These are phyloP conservation scores for Coemansia sp. DNA, from an alignment of 192 early-diverging fungal species.

Conservation along the genomic window DNA sequence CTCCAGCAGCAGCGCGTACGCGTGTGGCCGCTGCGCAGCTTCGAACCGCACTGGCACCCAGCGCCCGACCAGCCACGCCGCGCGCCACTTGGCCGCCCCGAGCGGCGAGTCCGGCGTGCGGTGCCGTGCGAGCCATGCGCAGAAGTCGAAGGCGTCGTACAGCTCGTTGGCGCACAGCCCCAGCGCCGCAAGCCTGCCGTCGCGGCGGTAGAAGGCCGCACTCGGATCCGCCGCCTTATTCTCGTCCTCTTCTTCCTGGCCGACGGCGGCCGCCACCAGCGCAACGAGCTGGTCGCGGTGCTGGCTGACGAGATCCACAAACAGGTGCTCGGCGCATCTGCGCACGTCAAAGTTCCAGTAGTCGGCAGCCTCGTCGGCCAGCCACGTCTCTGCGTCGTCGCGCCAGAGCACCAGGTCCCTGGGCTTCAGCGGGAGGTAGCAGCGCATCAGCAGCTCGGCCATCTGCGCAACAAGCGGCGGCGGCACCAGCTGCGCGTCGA, in stretches of 20 bases:
- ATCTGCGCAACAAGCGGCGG: slow-evolving; percentile 65
- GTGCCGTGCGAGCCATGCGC: slow-evolving; percentile 68
- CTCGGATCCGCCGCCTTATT: not conserved
- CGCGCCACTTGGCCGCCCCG: slow-evolving; percentile 63
- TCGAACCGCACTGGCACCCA: slow-evolving; percentile 83
- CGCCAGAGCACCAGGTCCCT: slow-evolving; percentile 80
- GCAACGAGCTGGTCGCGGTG: slow-evolving; percentile 21
- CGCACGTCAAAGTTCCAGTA: slow-evolving; percentile 80
- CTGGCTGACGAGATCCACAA: slow-evolving; percentile 75
- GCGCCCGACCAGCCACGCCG: slow-evolving; percentile 80
- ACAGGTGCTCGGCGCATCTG: slow-evolving; percentile 80
- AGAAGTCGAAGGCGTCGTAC: slow-evolving; percentile 81
- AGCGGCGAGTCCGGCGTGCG: slow-evolving; percentile 22
- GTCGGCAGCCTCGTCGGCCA: slow-evolving; percentile 77
- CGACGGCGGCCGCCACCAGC: slow-evolving; percentile 21
- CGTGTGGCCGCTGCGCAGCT: slow-evolving; percentile 59
- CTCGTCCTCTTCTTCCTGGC: slow-evolving; percentile 6
- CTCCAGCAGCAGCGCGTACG: slow-evolving; percentile 74
- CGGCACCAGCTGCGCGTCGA: slow-evolving; percentile 69
- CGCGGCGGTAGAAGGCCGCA: slow-evolving; percentile 10
- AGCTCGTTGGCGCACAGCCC: slow-evolving; percentile 81
- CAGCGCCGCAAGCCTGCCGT: slow-evolving; percentile 70
- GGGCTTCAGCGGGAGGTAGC: slow-evolving; percentile 70
- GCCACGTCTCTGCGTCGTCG: slow-evolving; percentile 82
- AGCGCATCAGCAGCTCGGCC: slow-evolving; percentile 71